phyloP scores from a whole-genome alignment of 108 stramenopile genomes.

The Seminavis robusta region DNA sequence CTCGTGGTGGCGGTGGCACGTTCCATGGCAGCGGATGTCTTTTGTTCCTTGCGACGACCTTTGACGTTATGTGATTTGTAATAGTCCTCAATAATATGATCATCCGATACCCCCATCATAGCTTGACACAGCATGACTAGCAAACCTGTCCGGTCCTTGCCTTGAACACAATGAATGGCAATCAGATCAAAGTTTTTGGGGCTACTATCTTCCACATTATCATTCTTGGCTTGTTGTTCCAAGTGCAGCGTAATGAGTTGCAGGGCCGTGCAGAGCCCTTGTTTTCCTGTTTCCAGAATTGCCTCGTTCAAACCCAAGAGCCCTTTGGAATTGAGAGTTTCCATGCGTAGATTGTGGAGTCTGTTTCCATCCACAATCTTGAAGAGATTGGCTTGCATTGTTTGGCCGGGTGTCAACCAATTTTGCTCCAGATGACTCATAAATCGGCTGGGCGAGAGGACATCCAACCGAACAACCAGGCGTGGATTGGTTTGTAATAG shows the following conservation, averaged over 20 bases:
- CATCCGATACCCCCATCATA: conserved; percentile 22
- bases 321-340: conserved; percentile 30
- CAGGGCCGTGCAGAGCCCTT: conserved; percentile 21
- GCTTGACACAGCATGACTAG: neutral
- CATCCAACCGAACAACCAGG: conserved; percentile 32
- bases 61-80: conserved; percentile 4
- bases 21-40: neutral
- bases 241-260: conserved; percentile 24
- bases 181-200: neutral
- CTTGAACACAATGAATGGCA: conserved; percentile 52
- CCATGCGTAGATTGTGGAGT: conserved; percentile 28
- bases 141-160: conserved; percentile 32
- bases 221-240: conserved; percentile 1
- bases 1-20: neutral
- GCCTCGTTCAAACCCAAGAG: conserved; percentile 43
- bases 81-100: conserved; percentile 37
- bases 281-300: conserved; percentile 33
- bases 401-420: conserved; percentile 19
- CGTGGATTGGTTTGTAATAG: neutral
- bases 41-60: neutral
- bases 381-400: neutral
- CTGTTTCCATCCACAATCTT: conserved; percentile 6
- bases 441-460: conserved; percentile 13
- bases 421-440: conserved; percentile 19
- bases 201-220: no score